Evolutionary conservation across 2,329 filamentous ascomycete genomes (phyloP), one percentile per base, ranked within the genome.

Genomic region (Verticillium isaacii): DNA sequence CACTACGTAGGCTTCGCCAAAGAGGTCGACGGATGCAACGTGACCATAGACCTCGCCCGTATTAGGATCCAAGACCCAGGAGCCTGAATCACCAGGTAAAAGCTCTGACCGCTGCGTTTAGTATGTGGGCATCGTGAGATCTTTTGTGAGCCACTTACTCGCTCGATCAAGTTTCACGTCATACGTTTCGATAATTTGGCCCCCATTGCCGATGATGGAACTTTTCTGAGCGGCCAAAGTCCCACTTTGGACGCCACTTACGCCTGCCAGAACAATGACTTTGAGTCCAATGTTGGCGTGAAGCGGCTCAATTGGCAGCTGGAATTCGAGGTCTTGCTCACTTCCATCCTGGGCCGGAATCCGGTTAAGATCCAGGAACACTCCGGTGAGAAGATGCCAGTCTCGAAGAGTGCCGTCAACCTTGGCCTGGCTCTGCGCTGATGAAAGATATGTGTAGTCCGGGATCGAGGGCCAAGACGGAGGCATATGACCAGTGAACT

Each of bases 61-160:
- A 5, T 12, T 32, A 1, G 39, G 7, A 52, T 64, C 34, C 11
- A 64, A 34, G 5, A 64, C 58, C 62, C 62, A 64, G 7, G 62
- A 56, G 5, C 62, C 62, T 1, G 62, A 64, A n/a, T 64, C 62
- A 32, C 60, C 62, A 1, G 41, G 50, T 15, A n/a, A 12, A 8
- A 61, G 36, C 4, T 15, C 59, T 57, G 32, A 5, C 1, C n/a
- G n/a, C 45, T 8, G 45, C 23, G 11, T 2, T 11, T n/a, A 36
- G 14, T 7, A n/a, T 5, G 6, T 15, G 37, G 3, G 15, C 15
- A n/a, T 15, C 37, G 4, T 41, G 14, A 41, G 37, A 7, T 7
- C 2, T 4, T 17, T 2, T 7, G 3, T n/a, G 37, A n/a, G 8
- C 6, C 3, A 41, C 37, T 41, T 17, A 41, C 37, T 41, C 29